Conservation (phyloP, 78 protist species). For the Planoprotostelium fungivorum region DNA sequence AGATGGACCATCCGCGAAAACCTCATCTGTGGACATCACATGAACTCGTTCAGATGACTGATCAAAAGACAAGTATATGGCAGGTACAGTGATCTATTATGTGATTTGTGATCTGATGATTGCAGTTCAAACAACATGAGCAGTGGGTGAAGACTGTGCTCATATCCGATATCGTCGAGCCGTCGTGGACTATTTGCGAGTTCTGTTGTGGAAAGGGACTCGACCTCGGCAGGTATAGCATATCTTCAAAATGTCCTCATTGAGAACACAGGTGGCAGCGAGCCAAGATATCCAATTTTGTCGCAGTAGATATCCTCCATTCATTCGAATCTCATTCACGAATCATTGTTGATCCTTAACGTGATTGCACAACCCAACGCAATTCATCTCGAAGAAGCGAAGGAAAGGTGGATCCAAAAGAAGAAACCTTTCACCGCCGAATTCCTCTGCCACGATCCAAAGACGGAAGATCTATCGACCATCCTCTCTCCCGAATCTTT, state of each 20-base stretch:
- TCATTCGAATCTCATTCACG: neutral
- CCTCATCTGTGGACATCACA: no score
- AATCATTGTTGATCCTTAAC: neutral
- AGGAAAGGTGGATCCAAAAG: constrained; percentile 27
- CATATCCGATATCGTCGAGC: constrained; percentile 50
- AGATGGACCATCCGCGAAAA: no score
- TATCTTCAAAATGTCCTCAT: neutral
- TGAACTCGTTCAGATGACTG: no score
- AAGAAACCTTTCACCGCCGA: constrained; percentile 23
- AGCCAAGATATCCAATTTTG: constrained; percentile 31
- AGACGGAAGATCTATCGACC: neutral
- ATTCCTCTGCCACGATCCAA: constrained; percentile 16
- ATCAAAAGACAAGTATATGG: neutral
- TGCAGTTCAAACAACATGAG: constrained; percentile 45
- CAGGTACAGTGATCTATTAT: neutral
- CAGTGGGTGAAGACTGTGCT: constrained; percentile 54
- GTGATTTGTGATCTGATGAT: neutral
- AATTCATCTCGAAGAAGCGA: constrained; percentile 9
- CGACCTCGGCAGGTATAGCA: constrained; percentile 21
- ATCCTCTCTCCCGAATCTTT: neutral
- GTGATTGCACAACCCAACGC: neutral
- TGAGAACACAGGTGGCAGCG: constrained; percentile 45
- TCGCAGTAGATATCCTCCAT: constrained; percentile 14
- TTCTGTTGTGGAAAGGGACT: constrained; percentile 35
- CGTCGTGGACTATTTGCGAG: constrained; percentile 20